Evolutionary conservation across 1,284 basidiomycete species (phyloP).

Genomic region (Cutaneotrichosporon curvatum): DNA sequence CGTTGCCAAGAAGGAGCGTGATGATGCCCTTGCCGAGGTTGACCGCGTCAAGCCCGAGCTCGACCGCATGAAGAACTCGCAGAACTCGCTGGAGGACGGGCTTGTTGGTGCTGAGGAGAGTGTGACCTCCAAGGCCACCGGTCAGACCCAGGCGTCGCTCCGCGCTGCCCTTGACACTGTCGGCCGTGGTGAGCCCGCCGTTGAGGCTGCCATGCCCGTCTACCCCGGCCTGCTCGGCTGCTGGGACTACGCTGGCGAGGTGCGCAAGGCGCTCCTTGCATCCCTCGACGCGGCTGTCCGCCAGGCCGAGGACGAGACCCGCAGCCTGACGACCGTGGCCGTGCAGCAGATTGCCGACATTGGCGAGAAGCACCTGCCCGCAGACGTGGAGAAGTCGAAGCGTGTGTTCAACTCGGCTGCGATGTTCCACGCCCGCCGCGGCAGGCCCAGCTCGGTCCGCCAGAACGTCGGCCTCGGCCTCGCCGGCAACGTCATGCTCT

Average conservation of each 20-base stretch:
- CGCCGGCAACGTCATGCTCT: slow-evolving; percentile 33
- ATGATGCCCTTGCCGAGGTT: slow-evolving; percentile 65
- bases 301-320: slow-evolving; percentile 76
- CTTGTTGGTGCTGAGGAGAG: slow-evolving; percentile 76
- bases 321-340: slow-evolving; percentile 60
- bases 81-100: slow-evolving; percentile 67
- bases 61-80: slow-evolving; percentile 72
- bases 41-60: slow-evolving; percentile 69
- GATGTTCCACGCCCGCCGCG: slow-evolving; percentile 70
- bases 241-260: slow-evolving; percentile 83
- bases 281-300: slow-evolving; percentile 78
- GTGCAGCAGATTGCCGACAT: slow-evolving; percentile 64
- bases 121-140: slow-evolving; percentile 55
- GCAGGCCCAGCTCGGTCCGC: slow-evolving; percentile 48
- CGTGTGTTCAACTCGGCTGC: slow-evolving; percentile 90
- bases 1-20: slow-evolving; percentile 73
- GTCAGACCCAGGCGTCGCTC: slow-evolving; percentile 58
- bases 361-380: slow-evolving; percentile 72
- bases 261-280: slow-evolving; percentile 63
- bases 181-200: slow-evolving; percentile 59
- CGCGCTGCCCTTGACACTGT: slow-evolving; percentile 69
- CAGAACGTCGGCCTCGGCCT: slow-evolving; percentile 38
- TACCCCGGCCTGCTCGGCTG: slow-evolving; percentile 83
- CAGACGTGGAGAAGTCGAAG: slow-evolving; percentile 67
- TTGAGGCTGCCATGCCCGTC: slow-evolving; percentile 55